phyloP scores from a whole-genome alignment of 768 basidiomycete species.

The Boletus rubroflammeus region DNA sequence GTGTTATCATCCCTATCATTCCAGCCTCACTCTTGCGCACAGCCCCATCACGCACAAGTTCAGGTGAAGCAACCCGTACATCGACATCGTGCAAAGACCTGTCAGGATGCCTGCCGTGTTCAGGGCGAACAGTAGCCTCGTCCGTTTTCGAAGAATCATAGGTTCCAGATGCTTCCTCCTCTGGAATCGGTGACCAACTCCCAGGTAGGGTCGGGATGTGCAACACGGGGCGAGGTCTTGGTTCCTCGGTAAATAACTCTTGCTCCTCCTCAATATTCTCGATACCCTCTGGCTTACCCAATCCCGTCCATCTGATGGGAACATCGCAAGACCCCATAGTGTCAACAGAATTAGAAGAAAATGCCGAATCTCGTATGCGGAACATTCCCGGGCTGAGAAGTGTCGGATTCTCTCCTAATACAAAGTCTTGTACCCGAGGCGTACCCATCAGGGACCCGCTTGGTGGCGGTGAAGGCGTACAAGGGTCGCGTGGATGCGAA shows the following conservation, averaged over 20 bases:
- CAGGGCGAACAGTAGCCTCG: conserved; percentile 25
- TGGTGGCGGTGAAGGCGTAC: conserved; percentile 19
- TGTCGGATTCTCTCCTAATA: conserved; percentile 24
- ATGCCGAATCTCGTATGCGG: conserved; percentile 55
- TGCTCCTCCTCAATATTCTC: conserved; percentile 36
- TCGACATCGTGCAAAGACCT: conserved; percentile 46
- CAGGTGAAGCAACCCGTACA: conserved; percentile 52
- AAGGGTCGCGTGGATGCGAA: conserved; percentile 29
- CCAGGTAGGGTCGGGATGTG: conserved; percentile 46
- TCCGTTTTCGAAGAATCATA: conserved; percentile 25
- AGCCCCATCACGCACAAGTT: conserved; percentile 41
- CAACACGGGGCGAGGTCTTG: conserved; percentile 20
- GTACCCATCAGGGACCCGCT: conserved; percentile 11
- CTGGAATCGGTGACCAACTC: conserved; percentile 52
- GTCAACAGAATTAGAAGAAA: conserved; percentile 45
- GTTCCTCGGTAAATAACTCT: conserved; percentile 28
- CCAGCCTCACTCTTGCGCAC: conserved; percentile 64
- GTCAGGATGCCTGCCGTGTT: conserved; percentile 29
- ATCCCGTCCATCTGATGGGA: conserved; percentile 62
- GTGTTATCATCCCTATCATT: conserved; percentile 48
- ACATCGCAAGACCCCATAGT: conserved; percentile 47
- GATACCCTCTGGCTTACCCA: conserved; percentile 36
- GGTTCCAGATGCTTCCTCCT: conserved; percentile 42
- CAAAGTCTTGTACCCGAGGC: conserved; percentile 21
- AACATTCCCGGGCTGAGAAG: conserved; percentile 59